Evolutionary conservation across 352 stramenopile genomes (phyloP), one percentile per base, ranked within the genome.

Genomic region (Phytopythium montanum): DNA sequence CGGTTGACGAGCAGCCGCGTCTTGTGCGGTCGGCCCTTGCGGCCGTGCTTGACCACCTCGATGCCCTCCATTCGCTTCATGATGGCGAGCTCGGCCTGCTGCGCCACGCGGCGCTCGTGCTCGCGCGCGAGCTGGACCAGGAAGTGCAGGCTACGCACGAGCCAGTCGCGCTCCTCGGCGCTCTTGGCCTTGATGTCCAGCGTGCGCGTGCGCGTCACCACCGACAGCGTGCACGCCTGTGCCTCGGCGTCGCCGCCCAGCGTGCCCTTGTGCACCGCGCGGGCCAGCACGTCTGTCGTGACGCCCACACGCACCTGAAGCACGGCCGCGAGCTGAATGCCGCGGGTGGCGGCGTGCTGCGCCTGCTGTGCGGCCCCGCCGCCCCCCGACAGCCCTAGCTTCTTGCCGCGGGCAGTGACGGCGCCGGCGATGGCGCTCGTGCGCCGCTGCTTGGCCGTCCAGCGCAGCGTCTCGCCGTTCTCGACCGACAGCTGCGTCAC

Each of bases 11-110:
- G 85, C 13, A 94, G 68, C 26, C 76, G 70, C n/a, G 85, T 94
- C 78, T 91, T 92, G 77, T 94, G 85, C 10, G 85, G 83, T 33
- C 74, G 70, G 7, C 85, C 85, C 33, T 81, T 83, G 45, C 85
- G 85, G 19, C 85, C 85, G 45, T 92, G 83, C 60, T 94, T 94
- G 77, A 77, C 87, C 25, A 94, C 79, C 2, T 60, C 44, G 21
- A 91, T 28, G 3, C 67, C 84, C 51, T 90, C 81, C 73, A 94
- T 88, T 21, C 84, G 80, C 66, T 89, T 88, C 81, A 94, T 94
- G 59, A 94, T 94, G 6, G 74, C 76, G 25, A 91, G 71, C 62
- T 94, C 85, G 19, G 90, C 85, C 61, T 94, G 85, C 69, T 90
- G 76, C 13, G 79, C 72, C 4, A 91, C 74, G 13, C 86, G 77